These are phyloP conservation scores for Pichia sp. DNA, from an alignment of 1,139 yeast species.

Conservation along the genomic window DNA sequence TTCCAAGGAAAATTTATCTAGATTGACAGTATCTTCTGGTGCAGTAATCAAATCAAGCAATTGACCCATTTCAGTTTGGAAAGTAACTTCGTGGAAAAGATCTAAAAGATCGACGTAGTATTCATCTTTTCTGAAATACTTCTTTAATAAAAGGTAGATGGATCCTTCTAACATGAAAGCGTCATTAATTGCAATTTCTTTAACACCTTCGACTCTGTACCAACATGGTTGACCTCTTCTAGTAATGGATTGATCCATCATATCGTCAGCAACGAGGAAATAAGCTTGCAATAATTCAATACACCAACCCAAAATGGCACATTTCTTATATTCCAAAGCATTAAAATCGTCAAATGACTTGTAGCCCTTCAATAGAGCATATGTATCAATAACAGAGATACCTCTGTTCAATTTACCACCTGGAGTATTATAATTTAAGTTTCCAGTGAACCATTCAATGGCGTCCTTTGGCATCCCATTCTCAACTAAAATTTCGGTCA, in stretches of 20 bases:
- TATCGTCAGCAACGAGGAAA: slow-evolving; percentile 96
- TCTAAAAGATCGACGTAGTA: slow-evolving; percentile 90
- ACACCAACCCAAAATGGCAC: slow-evolving; percentile 92
- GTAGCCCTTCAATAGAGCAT: slow-evolving; percentile 64
- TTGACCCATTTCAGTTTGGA: slow-evolving; percentile 97
- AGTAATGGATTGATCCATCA: slow-evolving; percentile 96
- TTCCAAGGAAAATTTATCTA: slow-evolving; percentile 73
- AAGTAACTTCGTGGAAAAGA: slow-evolving; percentile 88
- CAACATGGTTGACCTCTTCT: slow-evolving; percentile 99
- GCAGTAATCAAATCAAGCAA: slow-evolving; percentile 92
- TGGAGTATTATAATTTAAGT: slow-evolving; percentile 79
- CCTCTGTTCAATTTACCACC: slow-evolving; percentile 98
- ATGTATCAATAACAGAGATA: slow-evolving; percentile 88
- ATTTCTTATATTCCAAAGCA: slow-evolving; percentile 66
- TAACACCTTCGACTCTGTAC: slow-evolving; percentile 77
- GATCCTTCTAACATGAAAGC: slow-evolving; percentile 96
- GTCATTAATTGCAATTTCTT: slow-evolving; percentile 93
- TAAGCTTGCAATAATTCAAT: slow-evolving; percentile 94
- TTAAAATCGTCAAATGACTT: slow-evolving; percentile 48
- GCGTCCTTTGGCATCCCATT: slow-evolving; percentile 88
- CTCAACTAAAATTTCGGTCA: slow-evolving; percentile 49
- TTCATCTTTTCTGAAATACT: slow-evolving; percentile 71
- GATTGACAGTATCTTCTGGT: slow-evolving; percentile 89
- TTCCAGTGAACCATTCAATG: slow-evolving; percentile 72
- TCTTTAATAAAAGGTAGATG: slow-evolving; percentile 81